Percentiles rank a stretch among this genome's conserved stretches.
Conservation (phyloP, 2,329 filamentous ascomycete genomes). For the Chrysosporium queenslandicum region DNA sequence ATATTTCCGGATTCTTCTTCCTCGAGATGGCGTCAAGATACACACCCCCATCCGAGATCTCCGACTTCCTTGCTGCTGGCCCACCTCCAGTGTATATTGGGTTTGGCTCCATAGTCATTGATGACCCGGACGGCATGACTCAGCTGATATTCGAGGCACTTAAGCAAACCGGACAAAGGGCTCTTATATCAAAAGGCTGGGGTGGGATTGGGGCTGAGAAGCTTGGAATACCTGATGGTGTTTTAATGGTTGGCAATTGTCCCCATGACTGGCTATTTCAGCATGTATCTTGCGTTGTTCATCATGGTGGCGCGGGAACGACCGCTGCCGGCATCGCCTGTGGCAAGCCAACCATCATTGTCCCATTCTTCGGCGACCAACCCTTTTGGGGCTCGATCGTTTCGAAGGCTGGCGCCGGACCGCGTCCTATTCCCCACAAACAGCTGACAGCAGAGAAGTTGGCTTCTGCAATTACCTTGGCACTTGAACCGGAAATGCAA, state of each 20-base stretch:
- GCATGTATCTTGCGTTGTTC: slow-evolving; percentile 69
- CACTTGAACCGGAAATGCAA: slow-evolving; percentile 50
- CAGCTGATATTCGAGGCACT: slow-evolving; percentile 63
- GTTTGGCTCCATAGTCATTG: slow-evolving; percentile 73
- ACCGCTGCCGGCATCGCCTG: slow-evolving; percentile 76
- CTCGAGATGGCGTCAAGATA: slow-evolving; percentile 58
- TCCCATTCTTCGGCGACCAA: slow-evolving; percentile 82
- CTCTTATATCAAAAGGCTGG: slow-evolving; percentile 80
- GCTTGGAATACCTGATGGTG: slow-evolving; percentile 58
- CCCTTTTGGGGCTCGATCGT: slow-evolving; percentile 77
- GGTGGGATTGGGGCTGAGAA: slow-evolving; percentile 68
- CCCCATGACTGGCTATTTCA: slow-evolving; percentile 87
- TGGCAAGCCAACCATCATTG: slow-evolving; percentile 69
- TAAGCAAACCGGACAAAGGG: slow-evolving; percentile 56
- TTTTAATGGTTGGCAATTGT: slow-evolving; percentile 75
- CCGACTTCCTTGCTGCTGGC: slow-evolving; percentile 56
- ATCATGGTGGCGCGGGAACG: slow-evolving; percentile 80
- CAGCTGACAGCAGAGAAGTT: slow-evolving; percentile 57
- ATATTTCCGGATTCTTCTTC: slow-evolving; percentile 68
- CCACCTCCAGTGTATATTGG: slow-evolving; percentile 71
- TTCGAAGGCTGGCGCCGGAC: slow-evolving; percentile 60
- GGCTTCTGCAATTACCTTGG: slow-evolving; percentile 52
- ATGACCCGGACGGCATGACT: slow-evolving; percentile 63
- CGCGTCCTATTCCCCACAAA: slow-evolving; percentile 58
- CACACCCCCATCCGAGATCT: slow-evolving; percentile 55